Evolutionary conservation across 106 monocot genomes (phyloP).

Genomic region (Allium sativum): DNA sequence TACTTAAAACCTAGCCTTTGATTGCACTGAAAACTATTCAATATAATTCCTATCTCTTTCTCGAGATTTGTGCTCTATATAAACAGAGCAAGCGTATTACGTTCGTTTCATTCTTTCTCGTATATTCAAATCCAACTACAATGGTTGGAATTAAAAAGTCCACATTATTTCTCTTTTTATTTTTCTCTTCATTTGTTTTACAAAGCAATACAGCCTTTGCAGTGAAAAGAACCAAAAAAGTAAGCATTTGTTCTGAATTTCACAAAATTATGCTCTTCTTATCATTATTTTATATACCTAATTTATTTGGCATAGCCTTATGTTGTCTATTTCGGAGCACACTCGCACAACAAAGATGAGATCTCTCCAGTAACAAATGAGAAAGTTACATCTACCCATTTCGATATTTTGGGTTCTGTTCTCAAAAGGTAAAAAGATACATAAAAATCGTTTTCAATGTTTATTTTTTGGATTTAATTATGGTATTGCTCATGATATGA

Average conservation of each 20-base stretch:
- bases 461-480: neutral
- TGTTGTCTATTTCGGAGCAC: conserved; percentile 18
- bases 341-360: conserved; percentile 1
- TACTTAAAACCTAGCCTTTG: too few species aligned
- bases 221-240: conserved; percentile 6
- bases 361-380: neutral
- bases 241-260: neutral
- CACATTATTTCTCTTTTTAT: conserved; percentile 1
- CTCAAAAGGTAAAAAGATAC: conserved; percentile 8
- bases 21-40: too few species aligned
- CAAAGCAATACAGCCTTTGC: conserved; percentile 7
- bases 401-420: conserved; percentile 17
- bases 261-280: neutral
- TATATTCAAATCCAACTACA: too few species aligned
- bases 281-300: neutral
- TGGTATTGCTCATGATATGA: neutral
- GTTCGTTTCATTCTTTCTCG: too few species aligned
- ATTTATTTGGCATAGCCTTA: conserved; percentile 9
- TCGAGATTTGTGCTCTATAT: too few species aligned
- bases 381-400: conserved; percentile 8
- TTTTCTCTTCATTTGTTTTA: conserved; percentile 2
- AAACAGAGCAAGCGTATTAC: too few species aligned
- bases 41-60: too few species aligned
- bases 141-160: conserved; percentile 4
- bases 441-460: neutral